Evolutionary conservation across 208 protist species (phyloP), one percentile per base, ranked within the genome.

Genomic region (Acanthamoeba castellanii): DNA sequence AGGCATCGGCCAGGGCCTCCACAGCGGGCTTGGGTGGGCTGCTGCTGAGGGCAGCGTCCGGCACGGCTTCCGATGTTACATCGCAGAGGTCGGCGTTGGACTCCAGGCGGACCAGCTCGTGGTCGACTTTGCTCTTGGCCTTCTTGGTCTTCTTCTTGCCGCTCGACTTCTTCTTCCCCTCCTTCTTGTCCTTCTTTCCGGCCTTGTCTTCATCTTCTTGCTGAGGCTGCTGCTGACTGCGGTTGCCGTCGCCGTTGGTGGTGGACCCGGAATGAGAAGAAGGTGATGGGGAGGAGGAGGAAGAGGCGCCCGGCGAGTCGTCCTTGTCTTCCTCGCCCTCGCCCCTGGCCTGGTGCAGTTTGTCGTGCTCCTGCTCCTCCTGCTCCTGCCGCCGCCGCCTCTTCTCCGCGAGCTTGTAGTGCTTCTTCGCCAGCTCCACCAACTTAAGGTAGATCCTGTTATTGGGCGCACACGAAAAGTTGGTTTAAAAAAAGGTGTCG

Each of bases 361-460:
- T 88, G 27, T 88, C 42, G 25, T 88, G 11, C 50, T 59, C 42
- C 52, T 88, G 55, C 47, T 66, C 9, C 37, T 92, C 30, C 85
- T 92, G 14, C 34, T 92, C 76, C n/a, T 92, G 18, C 1, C 27
- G 4, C n/a, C 25, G 18, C 18, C 52, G 55, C n/a, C 30, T 25
- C 52, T 32, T 45, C 34, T 72, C 61, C 4, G 85, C 85, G 20
- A 25, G 47, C 37, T 32, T 34, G 61, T 66, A 32, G 85, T 72
- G 32, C 57, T 74, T 45, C 57, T 70, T 92, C 16, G 85, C 85
- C 61, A 92, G 32, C 85, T 92, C 25, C 27, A 92, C 37, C 47
- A 92, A 0, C 34, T 92, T 92, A 0, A 16, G 2, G n/a, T 92
- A 92, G 14, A 92, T 45, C 55, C 85, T 92, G 32, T 85, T 72